phyloP scores from a whole-genome alignment of 331 rosid genomes.

The Erythrophleum ivorense region DNA sequence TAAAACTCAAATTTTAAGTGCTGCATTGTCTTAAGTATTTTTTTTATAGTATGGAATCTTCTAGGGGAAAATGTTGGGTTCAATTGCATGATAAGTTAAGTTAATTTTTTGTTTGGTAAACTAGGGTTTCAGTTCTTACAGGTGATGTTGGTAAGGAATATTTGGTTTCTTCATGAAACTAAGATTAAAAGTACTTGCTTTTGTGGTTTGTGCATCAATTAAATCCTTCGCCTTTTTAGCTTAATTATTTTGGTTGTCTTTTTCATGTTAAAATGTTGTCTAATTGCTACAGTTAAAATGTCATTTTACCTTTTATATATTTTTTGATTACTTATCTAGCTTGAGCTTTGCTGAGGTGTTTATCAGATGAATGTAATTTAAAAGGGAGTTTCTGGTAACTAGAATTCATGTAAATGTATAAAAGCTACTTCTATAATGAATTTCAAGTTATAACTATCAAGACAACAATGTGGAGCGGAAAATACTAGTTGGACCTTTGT shows the following conservation, averaged over 20 bases:
- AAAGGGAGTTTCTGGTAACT: background rate
- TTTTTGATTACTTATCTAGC: conserved; percentile 16
- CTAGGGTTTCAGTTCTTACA: conserved; percentile 10
- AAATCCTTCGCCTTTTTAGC: conserved; percentile 23
- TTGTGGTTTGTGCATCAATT: conserved; percentile 32
- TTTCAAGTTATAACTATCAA: no score
- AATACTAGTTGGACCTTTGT: no score
- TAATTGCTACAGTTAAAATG: no score
- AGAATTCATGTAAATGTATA: background rate
- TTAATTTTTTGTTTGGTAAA: conserved; percentile 14
- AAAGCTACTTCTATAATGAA: conserved; percentile 17
- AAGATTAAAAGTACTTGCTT: conserved; percentile 22
- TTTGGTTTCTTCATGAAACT: conserved; percentile 24
- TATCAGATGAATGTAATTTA: background rate
- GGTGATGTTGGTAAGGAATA: conserved; percentile 29
- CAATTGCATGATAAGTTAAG: no score
- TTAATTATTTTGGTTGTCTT: background rate
- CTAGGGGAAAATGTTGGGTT: no score
- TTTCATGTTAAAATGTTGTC: no score
- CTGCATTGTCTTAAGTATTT: no score
- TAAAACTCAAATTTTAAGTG: no score
- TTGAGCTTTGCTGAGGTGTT: background rate
- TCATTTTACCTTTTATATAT: background rate
- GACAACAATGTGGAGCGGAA: no score
- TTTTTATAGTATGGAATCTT: no score